Evolutionary conservation across 768 basidiomycete genomes (phyloP), one percentile per base, ranked within the genome.

Genomic region (Brasilioporus rufonigricans): DNA sequence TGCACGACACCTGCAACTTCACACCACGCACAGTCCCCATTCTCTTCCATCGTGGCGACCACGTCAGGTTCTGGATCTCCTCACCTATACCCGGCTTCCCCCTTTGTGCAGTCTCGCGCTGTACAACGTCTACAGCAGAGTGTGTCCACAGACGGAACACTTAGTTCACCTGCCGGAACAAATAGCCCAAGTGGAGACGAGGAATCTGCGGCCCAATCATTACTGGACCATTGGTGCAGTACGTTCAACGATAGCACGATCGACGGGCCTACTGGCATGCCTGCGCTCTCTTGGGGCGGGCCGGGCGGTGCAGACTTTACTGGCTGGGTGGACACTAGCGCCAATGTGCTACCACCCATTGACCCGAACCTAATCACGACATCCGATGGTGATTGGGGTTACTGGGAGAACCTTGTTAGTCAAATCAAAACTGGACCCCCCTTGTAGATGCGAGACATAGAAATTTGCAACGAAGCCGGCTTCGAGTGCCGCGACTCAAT

Each of bases 171-270:
- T 36, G 81, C 82, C 1, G 83, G 80, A 18, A 80, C 86, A 23
- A 81, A 80, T n/a, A 90, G 88, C 64, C 89, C 87, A 2, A 69
- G 67, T 48, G 85, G 79, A 41, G 91, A 91, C 44, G 90, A 88
- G 11, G 85, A 91, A 64, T 83, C 80, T 24, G 76, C 86, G 8
- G 89, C 90, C 4, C 91, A 93, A 64, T 81, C 81, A 12, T 68
- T 93, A 52, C 74, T 93, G 44, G 90, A 93, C 67, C 87, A 91
- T 57, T 93, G 91, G 91, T 88, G 84, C 64, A 86, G 85, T 57
- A 84, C 85, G n/a, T 81, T 91, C 59, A 87, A 82, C 64, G 87
- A 85, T 54, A 79, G 84, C 12, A 77, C 80, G 2, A 61, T 82
- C 2, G 84, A 87, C 60, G 73, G 77, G 21, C 67, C 77, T 3